Conservation (phyloP, 441 rosid species). For the Metrosideros polymorpha region DNA sequence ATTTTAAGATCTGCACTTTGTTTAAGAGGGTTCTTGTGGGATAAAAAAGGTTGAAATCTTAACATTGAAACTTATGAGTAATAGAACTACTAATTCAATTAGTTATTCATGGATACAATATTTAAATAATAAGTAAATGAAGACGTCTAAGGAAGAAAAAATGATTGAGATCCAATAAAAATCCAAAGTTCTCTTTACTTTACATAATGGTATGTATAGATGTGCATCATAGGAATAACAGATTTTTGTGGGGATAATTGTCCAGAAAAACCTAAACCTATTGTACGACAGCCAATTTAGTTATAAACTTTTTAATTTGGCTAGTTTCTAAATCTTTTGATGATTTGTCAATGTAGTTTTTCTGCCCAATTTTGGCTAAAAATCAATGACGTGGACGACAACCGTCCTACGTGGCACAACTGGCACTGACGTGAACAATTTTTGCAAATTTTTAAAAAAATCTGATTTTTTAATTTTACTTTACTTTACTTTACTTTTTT, state of each 20-base stretch:
- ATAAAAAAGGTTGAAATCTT: no score
- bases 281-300: fast-evolving
- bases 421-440: neutral
- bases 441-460: neutral
- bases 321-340: neutral
- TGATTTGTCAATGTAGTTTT: neutral
- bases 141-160: neutral
- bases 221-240: neutral
- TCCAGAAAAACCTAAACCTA: neutral
- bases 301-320: neutral
- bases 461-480: neutral
- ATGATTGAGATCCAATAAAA: neutral
- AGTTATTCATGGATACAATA: neutral
- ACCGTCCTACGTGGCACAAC: neutral
- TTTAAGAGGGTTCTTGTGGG: no score
- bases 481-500: neutral
- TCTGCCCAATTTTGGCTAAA: fast-evolving
- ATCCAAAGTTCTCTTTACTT: neutral
- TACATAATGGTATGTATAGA: neutral
- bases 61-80: neutral
- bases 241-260: neutral
- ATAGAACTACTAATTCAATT: neutral
- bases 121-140: neutral
- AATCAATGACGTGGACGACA: neutral
- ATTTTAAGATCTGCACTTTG: no score